These are phyloP conservation scores for Claviceps sp. DNA, from an alignment of 2,329 filamentous ascomycete genomes.

Conservation along the genomic window DNA sequence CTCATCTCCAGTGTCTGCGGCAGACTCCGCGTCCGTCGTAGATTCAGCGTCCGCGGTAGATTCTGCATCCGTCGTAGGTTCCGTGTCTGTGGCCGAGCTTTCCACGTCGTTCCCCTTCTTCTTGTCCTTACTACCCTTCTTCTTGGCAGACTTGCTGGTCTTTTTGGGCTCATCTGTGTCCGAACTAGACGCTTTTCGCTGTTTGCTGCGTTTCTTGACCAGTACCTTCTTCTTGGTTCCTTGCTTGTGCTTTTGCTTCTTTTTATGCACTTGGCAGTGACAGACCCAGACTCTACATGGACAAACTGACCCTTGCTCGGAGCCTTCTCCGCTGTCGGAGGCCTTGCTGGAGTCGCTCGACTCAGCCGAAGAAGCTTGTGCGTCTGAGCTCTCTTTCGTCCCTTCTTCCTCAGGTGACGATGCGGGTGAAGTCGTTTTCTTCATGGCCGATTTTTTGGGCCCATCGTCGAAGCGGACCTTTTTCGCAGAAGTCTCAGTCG, in stretches of 20 bases:
- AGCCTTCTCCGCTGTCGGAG: constrained; percentile 16
- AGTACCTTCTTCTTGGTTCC: constrained; percentile 2
- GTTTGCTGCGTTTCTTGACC: constrained; percentile 4
- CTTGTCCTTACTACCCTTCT: constrained; percentile 9
- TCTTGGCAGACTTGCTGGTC: constrained; percentile 11
- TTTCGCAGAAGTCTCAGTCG: constrained; percentile 16
- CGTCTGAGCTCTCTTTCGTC: constrained; percentile 5
- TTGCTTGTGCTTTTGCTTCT: not conserved
- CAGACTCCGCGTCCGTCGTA: too few species aligned
- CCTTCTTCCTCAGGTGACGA: not conserved
- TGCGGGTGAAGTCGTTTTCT: constrained; percentile 15
- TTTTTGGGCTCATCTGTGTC: constrained; percentile 9
- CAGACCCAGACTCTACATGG: constrained; percentile 14
- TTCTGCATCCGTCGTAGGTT: constrained; percentile 10
- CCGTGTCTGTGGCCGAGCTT: constrained; percentile 10
- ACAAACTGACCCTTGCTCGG: constrained; percentile 22
- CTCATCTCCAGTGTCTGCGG: constrained; percentile 6
- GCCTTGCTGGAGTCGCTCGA: constrained; percentile 9
- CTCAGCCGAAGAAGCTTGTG: constrained; percentile 7
- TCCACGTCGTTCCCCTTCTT: constrained; percentile 8
- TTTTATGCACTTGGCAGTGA: constrained; percentile 3
- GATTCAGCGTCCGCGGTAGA: too few species aligned
- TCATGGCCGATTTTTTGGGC: constrained; percentile 24
- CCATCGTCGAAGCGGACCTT: constrained; percentile 29
- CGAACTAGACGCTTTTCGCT: not conserved